Conservation (phyloP, 2,329 filamentous ascomycete species). For the Exserohilum turcica region DNA sequence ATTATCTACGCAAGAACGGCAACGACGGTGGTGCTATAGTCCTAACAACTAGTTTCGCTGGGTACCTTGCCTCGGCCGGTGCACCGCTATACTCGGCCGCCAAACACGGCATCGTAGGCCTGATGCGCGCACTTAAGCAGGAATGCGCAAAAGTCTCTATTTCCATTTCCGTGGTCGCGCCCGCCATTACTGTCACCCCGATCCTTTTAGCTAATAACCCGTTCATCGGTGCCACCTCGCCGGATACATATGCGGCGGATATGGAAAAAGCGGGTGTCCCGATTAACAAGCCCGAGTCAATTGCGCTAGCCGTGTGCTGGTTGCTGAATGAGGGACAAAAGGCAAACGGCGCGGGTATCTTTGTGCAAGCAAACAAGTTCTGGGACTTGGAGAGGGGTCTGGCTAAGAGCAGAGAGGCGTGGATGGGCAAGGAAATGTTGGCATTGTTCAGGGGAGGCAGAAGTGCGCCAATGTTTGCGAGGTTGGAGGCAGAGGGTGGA, state of each 20-base stretch:
- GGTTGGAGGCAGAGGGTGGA: slow-evolving; percentile 25
- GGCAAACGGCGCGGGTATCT: slow-evolving; percentile 54
- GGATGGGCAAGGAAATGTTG: slow-evolving; percentile 60
- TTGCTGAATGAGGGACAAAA: slow-evolving; percentile 51
- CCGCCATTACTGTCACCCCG: slow-evolving; percentile 56
- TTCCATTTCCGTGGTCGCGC: slow-evolving; percentile 55
- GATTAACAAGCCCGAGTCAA: slow-evolving; percentile 53
- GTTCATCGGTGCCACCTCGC: slow-evolving; percentile 24
- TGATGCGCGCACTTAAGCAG: slow-evolving; percentile 57
- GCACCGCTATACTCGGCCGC: slow-evolving; percentile 57
- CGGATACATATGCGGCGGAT: slow-evolving; percentile 50
- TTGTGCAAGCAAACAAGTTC: slow-evolving; percentile 53
- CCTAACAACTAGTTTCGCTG: slow-evolving; percentile 56
- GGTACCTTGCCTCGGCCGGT: slow-evolving; percentile 56
- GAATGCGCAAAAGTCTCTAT: slow-evolving; percentile 55
- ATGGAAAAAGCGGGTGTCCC: slow-evolving; percentile 54
- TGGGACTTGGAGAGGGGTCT: slow-evolving; percentile 55
- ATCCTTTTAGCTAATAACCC: slow-evolving; percentile 47
- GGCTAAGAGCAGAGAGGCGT: slow-evolving; percentile 52
- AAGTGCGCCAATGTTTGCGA: slow-evolving; percentile 37
- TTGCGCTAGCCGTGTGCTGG: slow-evolving; percentile 54
- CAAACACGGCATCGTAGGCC: slow-evolving; percentile 58
- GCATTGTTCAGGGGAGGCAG: slow-evolving; percentile 55
- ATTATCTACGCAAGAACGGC: slow-evolving; percentile 51
- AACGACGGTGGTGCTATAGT: slow-evolving; percentile 52